A percentile compares a stretch with the other conserved stretches of the same genome.
Conservation (phyloP, 768 basidiomycete species). For the Tylopilus intermedius region DNA sequence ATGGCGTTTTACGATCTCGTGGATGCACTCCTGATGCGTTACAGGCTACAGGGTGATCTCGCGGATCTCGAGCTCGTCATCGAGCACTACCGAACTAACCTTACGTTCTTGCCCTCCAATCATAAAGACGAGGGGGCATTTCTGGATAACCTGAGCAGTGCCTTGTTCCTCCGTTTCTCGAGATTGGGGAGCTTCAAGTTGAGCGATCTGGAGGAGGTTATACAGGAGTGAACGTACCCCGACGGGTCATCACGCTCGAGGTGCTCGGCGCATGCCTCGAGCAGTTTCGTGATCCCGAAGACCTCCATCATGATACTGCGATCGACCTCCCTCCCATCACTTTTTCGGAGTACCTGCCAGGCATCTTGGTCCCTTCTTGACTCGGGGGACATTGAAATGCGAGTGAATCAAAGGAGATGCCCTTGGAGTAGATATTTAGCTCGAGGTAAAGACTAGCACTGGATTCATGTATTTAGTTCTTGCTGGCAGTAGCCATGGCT, state of each 20-base stretch:
- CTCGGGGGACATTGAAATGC: too few relatives aligned
- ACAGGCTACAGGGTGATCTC: conserved; percentile 16
- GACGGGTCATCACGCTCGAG: conserved; percentile 16
- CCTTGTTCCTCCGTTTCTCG: conserved; percentile 23
- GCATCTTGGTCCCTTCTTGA: too few relatives aligned
- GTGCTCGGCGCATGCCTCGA: conserved; percentile 21
- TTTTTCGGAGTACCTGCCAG: too few relatives aligned
- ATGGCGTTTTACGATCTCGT: conserved; percentile 25
- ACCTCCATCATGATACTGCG: conserved; percentile 17
- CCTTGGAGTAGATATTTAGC: too few relatives aligned
- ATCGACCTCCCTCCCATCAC: conserved; percentile 11
- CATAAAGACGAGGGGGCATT: conserved; percentile 12
- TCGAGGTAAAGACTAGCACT: too few relatives aligned
- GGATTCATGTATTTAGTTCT: too few relatives aligned
- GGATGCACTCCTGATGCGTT: conserved; percentile 24
- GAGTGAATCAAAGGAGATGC: too few relatives aligned
- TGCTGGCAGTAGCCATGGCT: too few relatives aligned
- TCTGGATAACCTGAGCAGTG: conserved; percentile 21
- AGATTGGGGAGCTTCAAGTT: conserved; percentile 2
- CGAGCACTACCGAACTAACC: conserved; percentile 20
- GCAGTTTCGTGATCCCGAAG: conserved; percentile 15
- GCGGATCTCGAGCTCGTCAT: conserved; percentile 29
- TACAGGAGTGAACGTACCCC: conserved; percentile 16
- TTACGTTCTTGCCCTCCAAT: conserved; percentile 14
- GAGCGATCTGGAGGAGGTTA: conserved; percentile 25